Evolutionary conservation across 768 basidiomycete genomes (phyloP).

Genomic region (Leccinum arenicola): DNA sequence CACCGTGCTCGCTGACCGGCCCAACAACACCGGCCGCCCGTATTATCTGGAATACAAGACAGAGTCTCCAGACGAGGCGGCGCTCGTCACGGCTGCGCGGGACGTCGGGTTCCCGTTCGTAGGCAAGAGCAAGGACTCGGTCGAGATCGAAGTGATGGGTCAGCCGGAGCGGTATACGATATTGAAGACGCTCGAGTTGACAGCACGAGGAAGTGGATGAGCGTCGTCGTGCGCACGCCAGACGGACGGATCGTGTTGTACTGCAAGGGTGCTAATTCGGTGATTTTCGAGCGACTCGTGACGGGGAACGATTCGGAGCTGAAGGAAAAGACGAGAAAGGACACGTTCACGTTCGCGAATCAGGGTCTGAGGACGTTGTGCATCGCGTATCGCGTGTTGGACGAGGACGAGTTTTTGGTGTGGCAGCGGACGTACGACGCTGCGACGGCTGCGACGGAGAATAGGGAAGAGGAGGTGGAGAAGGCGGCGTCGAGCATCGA

Average conservation of each 20-base stretch:
- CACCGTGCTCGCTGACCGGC: constrained; percentile 79
- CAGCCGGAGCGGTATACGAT: constrained; percentile 78
- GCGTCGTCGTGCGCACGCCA: constrained; percentile 81
- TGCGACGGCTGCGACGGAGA: constrained; percentile 70
- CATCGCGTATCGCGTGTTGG: constrained; percentile 75
- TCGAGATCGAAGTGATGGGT: constrained; percentile 93
- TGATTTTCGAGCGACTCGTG: constrained; percentile 86
- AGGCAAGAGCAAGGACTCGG: constrained; percentile 61
- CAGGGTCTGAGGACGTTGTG: constrained; percentile 89
- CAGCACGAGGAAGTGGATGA: constrained; percentile 94
- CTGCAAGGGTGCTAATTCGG: constrained; percentile 96
- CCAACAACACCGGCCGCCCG: constrained; percentile 59
- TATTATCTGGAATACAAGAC: constrained; percentile 85
- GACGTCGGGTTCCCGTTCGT: constrained; percentile 94
- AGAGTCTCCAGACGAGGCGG: constrained; percentile 94
- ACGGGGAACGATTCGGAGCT: constrained; percentile 68
- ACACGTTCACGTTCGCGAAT: constrained; percentile 95
- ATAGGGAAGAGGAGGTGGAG: constrained; percentile 90
- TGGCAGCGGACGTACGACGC: constrained; percentile 84
- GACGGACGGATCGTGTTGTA: constrained; percentile 82
- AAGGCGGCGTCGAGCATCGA: constrained; percentile 84
- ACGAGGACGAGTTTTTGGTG: constrained; percentile 77
- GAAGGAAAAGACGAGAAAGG: constrained; percentile 75
- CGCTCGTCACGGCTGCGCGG: constrained; percentile 86
- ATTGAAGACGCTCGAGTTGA: constrained; percentile 90